phyloP scores from a whole-genome alignment of 1,284 basidiomycete genomes.

The Sanghuangporus sanghuang region DNA sequence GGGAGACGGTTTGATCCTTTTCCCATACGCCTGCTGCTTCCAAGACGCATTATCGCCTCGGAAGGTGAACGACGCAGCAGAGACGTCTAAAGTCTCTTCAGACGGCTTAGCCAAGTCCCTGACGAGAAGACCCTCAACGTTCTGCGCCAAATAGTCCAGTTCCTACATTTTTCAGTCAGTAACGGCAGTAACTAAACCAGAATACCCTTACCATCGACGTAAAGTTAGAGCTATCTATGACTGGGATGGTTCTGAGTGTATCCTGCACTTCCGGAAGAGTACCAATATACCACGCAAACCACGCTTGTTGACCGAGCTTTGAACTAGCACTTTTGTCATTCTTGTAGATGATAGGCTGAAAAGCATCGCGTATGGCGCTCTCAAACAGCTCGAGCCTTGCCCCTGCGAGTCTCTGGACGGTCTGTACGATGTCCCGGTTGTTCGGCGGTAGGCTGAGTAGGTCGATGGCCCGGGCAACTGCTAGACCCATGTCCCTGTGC shows the following conservation, averaged over 20 bases:
- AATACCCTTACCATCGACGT: not conserved
- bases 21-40: not conserved
- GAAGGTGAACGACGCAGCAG: not conserved
- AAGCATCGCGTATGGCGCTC: not conserved
- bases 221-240: conserved; percentile 1
- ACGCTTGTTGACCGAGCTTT: not conserved
- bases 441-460: conserved; percentile 1
- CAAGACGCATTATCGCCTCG: not conserved
- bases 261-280: not conserved
- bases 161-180: not conserved
- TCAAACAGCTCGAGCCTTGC: not conserved
- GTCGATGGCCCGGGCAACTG: not conserved
- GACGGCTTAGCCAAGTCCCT: not conserved
- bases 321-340: not conserved
- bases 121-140: not conserved
- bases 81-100: not conserved
- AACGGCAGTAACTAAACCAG: not conserved
- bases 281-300: conserved; percentile 8
- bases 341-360: not conserved
- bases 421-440: conserved; percentile 1
- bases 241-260: not conserved
- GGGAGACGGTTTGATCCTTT: not conserved
- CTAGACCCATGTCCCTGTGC: not conserved
- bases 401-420: not conserved
- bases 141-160: not conserved